Evolutionary conservation across 768 basidiomycete species (phyloP).

Genomic region (Kwoniella newhampshirensis): DNA sequence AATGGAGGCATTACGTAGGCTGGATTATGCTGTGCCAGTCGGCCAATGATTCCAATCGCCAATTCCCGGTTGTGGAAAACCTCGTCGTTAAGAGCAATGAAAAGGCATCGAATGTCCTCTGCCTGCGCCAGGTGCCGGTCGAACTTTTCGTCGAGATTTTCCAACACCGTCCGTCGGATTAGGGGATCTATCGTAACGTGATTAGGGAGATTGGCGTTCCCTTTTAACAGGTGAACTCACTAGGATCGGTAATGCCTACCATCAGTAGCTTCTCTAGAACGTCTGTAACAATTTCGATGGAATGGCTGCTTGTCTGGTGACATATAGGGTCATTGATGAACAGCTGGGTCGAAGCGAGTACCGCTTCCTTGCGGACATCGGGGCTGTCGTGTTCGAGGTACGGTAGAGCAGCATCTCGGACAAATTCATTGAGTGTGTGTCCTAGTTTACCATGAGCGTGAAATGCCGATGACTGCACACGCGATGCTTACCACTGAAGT

Average conservation of each 20-base stretch:
- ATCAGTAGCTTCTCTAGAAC: constrained; percentile 95
- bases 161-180: constrained; percentile 83
- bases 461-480: background rate
- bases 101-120: constrained; percentile 94
- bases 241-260: constrained; percentile 93
- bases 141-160: constrained; percentile 84
- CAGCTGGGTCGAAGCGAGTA: constrained; percentile 83
- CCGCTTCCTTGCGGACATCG: constrained; percentile 84
- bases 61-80: constrained; percentile 87
- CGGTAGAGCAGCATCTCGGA: constrained; percentile 83
- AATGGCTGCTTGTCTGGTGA: constrained; percentile 90
- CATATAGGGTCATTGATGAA: constrained; percentile 95
- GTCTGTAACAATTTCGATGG: constrained; percentile 94
- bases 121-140: constrained; percentile 97
- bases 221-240: constrained; percentile 55
- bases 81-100: constrained; percentile 96
- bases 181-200: constrained; percentile 61
- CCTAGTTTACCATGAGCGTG: constrained; percentile 57
- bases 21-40: constrained; percentile 90
- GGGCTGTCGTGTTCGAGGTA: constrained; percentile 90
- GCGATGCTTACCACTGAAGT: constrained; percentile 73
- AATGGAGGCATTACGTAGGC: constrained; percentile 98
- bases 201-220: constrained; percentile 10
- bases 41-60: constrained; percentile 87
- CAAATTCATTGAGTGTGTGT: constrained; percentile 92